Evolutionary conservation across 139 green algal genomes (phyloP).

Genomic region (Chlamydomonas schloesseri): DNA sequence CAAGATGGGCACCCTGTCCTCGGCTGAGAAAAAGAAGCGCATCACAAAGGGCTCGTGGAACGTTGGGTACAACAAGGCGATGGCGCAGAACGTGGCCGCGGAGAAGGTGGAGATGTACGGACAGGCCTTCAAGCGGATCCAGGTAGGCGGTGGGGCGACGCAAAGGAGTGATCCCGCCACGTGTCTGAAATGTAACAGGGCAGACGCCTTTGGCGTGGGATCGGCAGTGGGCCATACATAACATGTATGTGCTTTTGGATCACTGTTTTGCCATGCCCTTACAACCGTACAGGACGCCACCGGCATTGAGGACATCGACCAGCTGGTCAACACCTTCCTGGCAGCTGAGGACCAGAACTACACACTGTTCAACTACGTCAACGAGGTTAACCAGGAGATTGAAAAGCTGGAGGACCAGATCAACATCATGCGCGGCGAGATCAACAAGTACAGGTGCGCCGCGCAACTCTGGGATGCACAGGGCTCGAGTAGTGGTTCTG

Average conservation of each 20-base stretch:
- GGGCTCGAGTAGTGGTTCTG: neutral
- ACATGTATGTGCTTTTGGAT: no score
- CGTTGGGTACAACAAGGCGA: conserved; percentile 65
- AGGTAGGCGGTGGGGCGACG: conserved; percentile 60
- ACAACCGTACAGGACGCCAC: conserved; percentile 15
- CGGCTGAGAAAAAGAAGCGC: conserved; percentile 49
- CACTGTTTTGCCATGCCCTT: neutral
- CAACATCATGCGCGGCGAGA: conserved; percentile 65
- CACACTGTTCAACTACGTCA: conserved; percentile 89
- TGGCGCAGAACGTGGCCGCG: conserved; percentile 69
- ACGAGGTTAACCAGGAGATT: conserved; percentile 85
- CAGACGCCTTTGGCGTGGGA: no score
- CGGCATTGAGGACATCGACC: conserved; percentile 81
- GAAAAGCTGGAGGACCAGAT: conserved; percentile 86
- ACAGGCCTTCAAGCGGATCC: conserved; percentile 86
- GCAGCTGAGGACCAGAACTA: conserved; percentile 83
- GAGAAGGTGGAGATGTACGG: conserved; percentile 83
- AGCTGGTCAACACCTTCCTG: conserved; percentile 83
- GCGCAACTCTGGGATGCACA: no score
- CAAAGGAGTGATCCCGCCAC: no score
- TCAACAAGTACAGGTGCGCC: conserved; percentile 54
- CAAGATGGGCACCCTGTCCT: conserved; percentile 54
- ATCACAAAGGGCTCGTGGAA: conserved; percentile 39
- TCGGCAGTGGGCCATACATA: no score
- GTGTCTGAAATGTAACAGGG: no score